These are phyloP conservation scores for Aspergillus thermomutatus DNA, from an alignment of 2,329 filamentous ascomycete species.

Conservation along the genomic window DNA sequence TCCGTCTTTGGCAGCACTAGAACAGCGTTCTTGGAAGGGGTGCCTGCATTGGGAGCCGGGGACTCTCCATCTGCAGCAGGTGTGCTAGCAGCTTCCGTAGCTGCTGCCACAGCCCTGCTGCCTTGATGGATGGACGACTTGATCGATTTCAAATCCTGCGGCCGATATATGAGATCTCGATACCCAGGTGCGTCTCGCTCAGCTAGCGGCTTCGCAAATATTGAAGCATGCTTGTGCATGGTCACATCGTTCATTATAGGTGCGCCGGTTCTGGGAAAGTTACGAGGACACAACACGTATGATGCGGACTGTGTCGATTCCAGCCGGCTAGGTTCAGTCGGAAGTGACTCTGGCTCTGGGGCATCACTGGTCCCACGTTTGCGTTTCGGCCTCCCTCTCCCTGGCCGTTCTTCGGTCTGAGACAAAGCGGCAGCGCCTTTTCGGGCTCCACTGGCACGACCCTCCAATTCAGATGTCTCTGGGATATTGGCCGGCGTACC, in stretches of 20 bases:
- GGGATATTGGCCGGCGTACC: conserved; percentile 32
- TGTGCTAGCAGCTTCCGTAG: conserved; percentile 61
- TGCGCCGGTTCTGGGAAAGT: conserved; percentile 63
- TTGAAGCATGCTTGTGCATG: conserved; percentile 73
- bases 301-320: conserved; percentile 30
- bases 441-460: conserved; percentile 26
- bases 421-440: conserved; percentile 17
- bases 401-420: conserved; percentile 23
- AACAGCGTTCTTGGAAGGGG: conserved; percentile 40
- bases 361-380: conserved; percentile 38
- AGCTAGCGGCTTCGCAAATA: conserved; percentile 72
- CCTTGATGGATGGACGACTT: conserved; percentile 63
- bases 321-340: conserved; percentile 24
- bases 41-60: conserved; percentile 29
- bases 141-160: conserved; percentile 75
- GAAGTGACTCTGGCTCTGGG: conserved; percentile 26
- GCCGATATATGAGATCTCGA: conserved; percentile 67
- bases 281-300: conserved; percentile 42
- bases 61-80: conserved; percentile 59
- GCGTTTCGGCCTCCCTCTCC: conserved; percentile 35
- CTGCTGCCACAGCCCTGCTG: conserved; percentile 42
- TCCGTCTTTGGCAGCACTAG: conserved; percentile 56
- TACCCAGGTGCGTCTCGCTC: conserved; percentile 75
- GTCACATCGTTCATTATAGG: conserved; percentile 73
- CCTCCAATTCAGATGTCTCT: conserved; percentile 31